phyloP scores from a whole-genome alignment of 257 asterid genomes.

The Primulina eburnea region DNA sequence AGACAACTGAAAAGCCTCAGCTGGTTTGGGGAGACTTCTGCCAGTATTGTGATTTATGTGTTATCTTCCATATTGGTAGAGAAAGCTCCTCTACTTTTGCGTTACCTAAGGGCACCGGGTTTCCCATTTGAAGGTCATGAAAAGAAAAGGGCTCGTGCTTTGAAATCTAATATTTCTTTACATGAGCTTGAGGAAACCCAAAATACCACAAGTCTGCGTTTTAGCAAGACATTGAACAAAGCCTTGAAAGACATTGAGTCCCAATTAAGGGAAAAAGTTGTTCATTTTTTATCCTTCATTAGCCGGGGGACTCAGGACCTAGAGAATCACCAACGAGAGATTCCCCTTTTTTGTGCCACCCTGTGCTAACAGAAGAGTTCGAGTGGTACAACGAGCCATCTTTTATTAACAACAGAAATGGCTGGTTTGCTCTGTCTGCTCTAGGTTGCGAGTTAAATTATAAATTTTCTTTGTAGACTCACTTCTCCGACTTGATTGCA shows the following conservation, averaged over 20 bases:
- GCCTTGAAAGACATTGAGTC: slow-evolving; percentile 69
- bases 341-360: slow-evolving; percentile 63
- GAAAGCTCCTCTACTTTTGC: slow-evolving; percentile 61
- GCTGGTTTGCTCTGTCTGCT: slow-evolving; percentile 90
- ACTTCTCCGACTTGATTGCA: slow-evolving; percentile 69
- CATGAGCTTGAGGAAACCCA: slow-evolving; percentile 73
- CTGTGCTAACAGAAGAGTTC: slow-evolving; percentile 69
- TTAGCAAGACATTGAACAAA: slow-evolving; percentile 76
- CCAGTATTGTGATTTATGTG: slow-evolving; percentile 60
- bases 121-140: slow-evolving; percentile 68
- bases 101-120: slow-evolving; percentile 79
- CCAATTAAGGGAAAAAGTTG: no score
- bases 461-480: slow-evolving; percentile 43
- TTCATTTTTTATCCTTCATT: no score
- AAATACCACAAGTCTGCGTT: slow-evolving; percentile 66
- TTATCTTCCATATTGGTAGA: slow-evolving; percentile 72
- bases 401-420: slow-evolving; percentile 65
- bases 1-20: slow-evolving; percentile 49
- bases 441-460: slow-evolving; percentile 62
- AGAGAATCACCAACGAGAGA: slow-evolving; percentile 57
- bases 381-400: slow-evolving; percentile 71
- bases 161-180: slow-evolving; percentile 58
- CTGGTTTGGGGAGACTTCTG: slow-evolving; percentile 75
- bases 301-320: slow-evolving; percentile 70
- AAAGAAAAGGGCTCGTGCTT: slow-evolving; percentile 71